Percentiles rank a stretch among this genome's conserved stretches.
Conservation (phyloP, 306 rosid genomes). For the Acacia confusa region DNA sequence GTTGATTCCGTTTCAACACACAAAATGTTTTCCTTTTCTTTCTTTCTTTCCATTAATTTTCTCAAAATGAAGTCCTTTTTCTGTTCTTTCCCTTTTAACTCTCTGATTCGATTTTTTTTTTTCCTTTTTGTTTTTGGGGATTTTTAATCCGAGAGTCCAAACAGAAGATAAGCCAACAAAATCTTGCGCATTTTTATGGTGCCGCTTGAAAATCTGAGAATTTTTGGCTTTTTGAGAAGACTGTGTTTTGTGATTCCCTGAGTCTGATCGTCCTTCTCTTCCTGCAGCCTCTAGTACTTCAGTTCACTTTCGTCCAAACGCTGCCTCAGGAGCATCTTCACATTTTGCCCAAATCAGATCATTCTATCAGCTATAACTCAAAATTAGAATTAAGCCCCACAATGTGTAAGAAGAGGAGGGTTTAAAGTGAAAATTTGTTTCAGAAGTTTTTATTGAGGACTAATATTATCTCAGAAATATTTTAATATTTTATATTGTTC, state of each 20-base stretch:
- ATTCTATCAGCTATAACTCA: background rate
- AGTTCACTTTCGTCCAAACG: conserved; percentile 23
- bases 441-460: too few relatives aligned
- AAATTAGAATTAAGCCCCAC: background rate
- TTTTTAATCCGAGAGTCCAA: conserved; percentile 37
- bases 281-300: background rate
- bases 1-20: conserved; percentile 37
- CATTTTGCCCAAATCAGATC: background rate
- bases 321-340: conserved; percentile 30
- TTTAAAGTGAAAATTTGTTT: too few relatives aligned
- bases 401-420: background rate
- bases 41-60: conserved; percentile 21
- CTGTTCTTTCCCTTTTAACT: conserved; percentile 10
- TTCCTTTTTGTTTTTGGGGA: too few relatives aligned
- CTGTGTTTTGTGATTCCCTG: conserved; percentile 46
- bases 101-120: background rate
- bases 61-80: conserved; percentile 29
- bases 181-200: conserved; percentile 22
- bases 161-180: conserved; percentile 51
- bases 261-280: background rate
- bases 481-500: too few relatives aligned
- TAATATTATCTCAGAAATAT: too few relatives aligned
- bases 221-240: conserved; percentile 34
- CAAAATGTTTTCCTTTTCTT: background rate
- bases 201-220: conserved; percentile 37